Evolutionary conservation across 2,329 filamentous ascomycete species (phyloP).

Genomic region (Hypoxylon rubiginosum): DNA sequence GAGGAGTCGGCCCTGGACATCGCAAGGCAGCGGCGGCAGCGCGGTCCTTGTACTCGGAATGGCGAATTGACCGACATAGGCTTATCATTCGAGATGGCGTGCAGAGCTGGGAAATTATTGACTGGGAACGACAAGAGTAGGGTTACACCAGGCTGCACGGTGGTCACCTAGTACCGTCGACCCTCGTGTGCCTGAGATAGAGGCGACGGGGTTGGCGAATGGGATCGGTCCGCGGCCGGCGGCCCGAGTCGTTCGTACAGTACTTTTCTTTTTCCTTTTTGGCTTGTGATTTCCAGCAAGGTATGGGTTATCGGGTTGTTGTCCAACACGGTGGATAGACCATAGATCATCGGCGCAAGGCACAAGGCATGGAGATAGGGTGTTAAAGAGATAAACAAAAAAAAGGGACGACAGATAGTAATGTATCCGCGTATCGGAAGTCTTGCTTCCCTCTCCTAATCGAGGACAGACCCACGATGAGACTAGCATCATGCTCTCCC

Average conservation of each 20-base stretch:
- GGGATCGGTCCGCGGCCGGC: conserved; percentile 39
- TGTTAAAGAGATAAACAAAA: not conserved
- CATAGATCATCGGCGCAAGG: conserved; percentile 35
- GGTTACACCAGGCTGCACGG: conserved; percentile 47
- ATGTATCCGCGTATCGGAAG: conserved; percentile 44
- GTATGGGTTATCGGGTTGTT: conserved; percentile 30
- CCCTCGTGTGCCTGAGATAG: conserved; percentile 40
- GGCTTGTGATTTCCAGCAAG: conserved; percentile 39
- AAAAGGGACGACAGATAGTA: conserved; percentile 9
- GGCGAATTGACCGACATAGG: conserved; percentile 77
- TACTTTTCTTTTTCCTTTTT: conserved; percentile 19
- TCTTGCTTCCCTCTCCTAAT: conserved; percentile 47
- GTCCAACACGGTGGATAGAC: conserved; percentile 22
- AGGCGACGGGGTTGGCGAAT: conserved; percentile 43
- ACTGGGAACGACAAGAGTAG: conserved; percentile 63
- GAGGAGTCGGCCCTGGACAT: conserved; percentile 71
- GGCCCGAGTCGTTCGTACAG: conserved; percentile 22
- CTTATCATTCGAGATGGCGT: conserved; percentile 77
- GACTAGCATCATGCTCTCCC: conserved; percentile 34
- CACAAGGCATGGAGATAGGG: conserved; percentile 23
- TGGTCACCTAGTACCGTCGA: conserved; percentile 32
- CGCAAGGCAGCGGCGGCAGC: conserved; percentile 74
- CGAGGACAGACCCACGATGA: conserved; percentile 41
- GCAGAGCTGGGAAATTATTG: conserved; percentile 72
- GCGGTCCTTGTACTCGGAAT: conserved; percentile 74